Evolutionary conservation across 2,329 filamentous ascomycete genomes (phyloP).

Genomic region (Colletotrichum zoysiae): DNA sequence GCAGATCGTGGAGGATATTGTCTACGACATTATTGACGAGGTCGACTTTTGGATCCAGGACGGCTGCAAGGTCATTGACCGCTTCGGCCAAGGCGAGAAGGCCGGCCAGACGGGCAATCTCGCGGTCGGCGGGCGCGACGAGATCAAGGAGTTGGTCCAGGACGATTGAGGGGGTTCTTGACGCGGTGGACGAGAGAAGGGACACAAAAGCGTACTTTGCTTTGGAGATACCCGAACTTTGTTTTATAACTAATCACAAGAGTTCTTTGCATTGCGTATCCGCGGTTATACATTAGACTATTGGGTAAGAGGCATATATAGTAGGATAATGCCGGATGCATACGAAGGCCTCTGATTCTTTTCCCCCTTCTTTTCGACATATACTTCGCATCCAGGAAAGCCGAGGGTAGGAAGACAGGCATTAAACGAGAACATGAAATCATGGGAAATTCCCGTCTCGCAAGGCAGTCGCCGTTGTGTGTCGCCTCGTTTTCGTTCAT

Average conservation of each 20-base stretch:
- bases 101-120: constrained; percentile 56
- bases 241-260: not conserved
- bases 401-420: not conserved
- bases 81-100: constrained; percentile 54
- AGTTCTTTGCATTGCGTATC: constrained; percentile 21
- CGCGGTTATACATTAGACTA: constrained; percentile 29
- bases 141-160: constrained; percentile 76
- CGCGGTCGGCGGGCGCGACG: constrained; percentile 61
- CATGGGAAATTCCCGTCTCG: not conserved
- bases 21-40: constrained; percentile 95
- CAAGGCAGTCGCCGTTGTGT: constrained; percentile 2
- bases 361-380: not conserved
- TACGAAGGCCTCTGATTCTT: not conserved
- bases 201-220: constrained; percentile 10
- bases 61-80: constrained; percentile 63
- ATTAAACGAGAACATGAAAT: constrained; percentile 3
- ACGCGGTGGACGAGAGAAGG: not conserved
- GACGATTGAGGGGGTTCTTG: constrained; percentile 60
- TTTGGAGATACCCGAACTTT: constrained; percentile 38
- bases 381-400: not conserved
- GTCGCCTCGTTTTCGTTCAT: constrained; percentile 11
- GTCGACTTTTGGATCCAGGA: constrained; percentile 90
- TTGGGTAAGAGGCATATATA: not conserved
- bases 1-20: constrained; percentile 93
- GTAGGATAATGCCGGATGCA: not conserved